These are phyloP conservation scores for Gilbertella persicaria DNA, from an alignment of 371 early-diverging fungal species.

Conservation along the genomic window DNA sequence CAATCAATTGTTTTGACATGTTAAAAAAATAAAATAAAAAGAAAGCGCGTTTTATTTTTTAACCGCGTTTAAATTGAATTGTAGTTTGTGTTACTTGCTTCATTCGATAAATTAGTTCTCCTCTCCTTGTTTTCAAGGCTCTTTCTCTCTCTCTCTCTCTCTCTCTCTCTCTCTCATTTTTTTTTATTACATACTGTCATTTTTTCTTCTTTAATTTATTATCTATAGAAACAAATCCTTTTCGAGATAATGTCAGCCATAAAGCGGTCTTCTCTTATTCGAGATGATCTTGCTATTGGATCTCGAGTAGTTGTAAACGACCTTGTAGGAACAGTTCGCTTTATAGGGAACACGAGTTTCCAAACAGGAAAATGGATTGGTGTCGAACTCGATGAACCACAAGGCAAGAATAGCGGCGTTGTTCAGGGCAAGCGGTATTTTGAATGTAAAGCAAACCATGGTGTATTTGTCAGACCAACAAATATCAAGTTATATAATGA, in stretches of 20 bases:
- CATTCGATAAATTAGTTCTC: too few species aligned
- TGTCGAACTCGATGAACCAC: conserved; percentile 62
- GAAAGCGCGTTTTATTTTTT: neutral
- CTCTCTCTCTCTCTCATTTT: too few species aligned
- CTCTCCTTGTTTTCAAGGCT: too few species aligned
- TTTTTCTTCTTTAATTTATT: too few species aligned
- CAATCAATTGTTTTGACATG: conserved; percentile 14
- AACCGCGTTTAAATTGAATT: too few species aligned
- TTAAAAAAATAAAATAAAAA: neutral
- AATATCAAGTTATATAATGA: conserved; percentile 50
- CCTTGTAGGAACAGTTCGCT: conserved; percentile 54
- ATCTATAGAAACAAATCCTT: too few species aligned
- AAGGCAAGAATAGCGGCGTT: conserved; percentile 75
- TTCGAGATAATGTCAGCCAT: conserved; percentile 2
- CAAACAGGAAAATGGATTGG: conserved; percentile 76
- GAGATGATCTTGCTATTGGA: conserved; percentile 42
- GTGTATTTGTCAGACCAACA: conserved; percentile 73
- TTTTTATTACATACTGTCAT: too few species aligned
- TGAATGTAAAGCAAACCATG: conserved; percentile 64
- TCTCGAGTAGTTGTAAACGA: conserved; percentile 61
- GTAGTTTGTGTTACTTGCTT: too few species aligned
- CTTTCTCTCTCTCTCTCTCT: too few species aligned
- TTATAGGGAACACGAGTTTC: conserved; percentile 65
- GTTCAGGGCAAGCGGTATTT: conserved; percentile 78
- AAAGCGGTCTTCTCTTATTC: conserved; percentile 15